Base-by-base conservation (phyloP, 257 asterid species). In the Solanum boliviense region DNA sequence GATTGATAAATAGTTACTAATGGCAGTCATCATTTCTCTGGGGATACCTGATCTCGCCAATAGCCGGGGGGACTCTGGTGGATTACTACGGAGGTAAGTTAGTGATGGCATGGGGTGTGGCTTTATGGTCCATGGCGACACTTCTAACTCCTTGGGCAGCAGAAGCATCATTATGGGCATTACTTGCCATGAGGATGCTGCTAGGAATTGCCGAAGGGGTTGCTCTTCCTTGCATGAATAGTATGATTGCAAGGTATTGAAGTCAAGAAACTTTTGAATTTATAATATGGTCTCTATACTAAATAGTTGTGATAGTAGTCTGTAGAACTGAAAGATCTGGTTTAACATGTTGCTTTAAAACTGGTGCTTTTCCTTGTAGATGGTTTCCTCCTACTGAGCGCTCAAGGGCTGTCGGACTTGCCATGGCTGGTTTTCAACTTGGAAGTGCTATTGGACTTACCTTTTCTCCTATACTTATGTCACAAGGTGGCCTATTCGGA, bases 151-250 rank as follows among this genome's bases (percentile, higher is more conserved):
- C 99, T 41, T 97, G 97, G 95, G 99, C 99, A 29, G 98, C 98
- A 25, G 99, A 95, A 89, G 86, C 93, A 72, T 95, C 98, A 18
- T 83, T 97, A 73, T 89, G 91, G 90, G 90, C 91, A 74, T 92
- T 97, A 65, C 98, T 97, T 78, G 90, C 92, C 29, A 92, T 91
- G 95, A 96, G 98, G 89, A 94, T 96, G 95, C 89, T 97, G 88
- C 98, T 97, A 72, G 99, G 99, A 62, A 92, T 95, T 82, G 98
- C 98, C 25, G 99, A 97, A 93, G 99, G 99, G 88, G 99, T 96
- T 35, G 99, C 99, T 70, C 99, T 97, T 93, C 99, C 99, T 90
- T 96, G 98, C 94, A 97, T 97, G 99, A 97, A 97, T 90, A 97
- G 95, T 91, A 96, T 97, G 99, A 95, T 97, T 58, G 91, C 95